phyloP scores from a whole-genome alignment of 352 stramenopile species.

The Elongisporangium undulatum region DNA sequence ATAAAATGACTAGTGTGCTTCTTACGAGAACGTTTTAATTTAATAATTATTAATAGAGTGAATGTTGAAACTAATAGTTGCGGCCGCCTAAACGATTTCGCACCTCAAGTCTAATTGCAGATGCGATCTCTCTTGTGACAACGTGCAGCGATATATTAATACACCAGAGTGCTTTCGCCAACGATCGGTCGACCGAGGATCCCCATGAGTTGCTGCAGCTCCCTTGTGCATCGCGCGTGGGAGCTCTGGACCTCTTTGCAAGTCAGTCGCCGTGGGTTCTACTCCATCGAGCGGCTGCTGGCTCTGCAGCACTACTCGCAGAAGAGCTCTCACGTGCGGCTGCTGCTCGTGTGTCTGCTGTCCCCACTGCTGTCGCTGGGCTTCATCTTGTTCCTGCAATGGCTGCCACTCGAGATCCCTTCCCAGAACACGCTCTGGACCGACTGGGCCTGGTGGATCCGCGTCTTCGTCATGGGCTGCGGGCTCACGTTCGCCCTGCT shows the following conservation, averaged over 20 bases:
- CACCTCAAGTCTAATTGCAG: too few relatives aligned
- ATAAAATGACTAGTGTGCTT: too few relatives aligned
- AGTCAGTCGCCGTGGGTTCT: conserved; percentile 3
- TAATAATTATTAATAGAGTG: too few relatives aligned
- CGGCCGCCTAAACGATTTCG: too few relatives aligned
- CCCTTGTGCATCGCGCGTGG: neutral
- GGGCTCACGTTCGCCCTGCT: neutral
- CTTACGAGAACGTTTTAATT: too few relatives aligned
- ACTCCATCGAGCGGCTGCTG: conserved; percentile 17
- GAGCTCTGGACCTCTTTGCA: neutral
- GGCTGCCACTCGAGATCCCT: neutral
- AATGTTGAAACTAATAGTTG: too few relatives aligned
- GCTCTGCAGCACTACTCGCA: conserved; percentile 14
- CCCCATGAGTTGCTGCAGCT: neutral
- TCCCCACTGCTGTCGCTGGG: neutral
- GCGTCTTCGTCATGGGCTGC: neutral
- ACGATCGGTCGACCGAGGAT: too few relatives aligned
- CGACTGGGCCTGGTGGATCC: neutral
- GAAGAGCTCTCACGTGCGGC: neutral
- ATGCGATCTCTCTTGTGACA: too few relatives aligned
- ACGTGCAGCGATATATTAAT: too few relatives aligned
- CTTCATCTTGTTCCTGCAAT: neutral
- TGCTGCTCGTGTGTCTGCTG: neutral
- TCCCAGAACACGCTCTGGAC: neutral
- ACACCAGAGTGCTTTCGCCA: too few relatives aligned